Conservation (phyloP, 768 basidiomycete genomes). For the Boletus rubescentipes region DNA sequence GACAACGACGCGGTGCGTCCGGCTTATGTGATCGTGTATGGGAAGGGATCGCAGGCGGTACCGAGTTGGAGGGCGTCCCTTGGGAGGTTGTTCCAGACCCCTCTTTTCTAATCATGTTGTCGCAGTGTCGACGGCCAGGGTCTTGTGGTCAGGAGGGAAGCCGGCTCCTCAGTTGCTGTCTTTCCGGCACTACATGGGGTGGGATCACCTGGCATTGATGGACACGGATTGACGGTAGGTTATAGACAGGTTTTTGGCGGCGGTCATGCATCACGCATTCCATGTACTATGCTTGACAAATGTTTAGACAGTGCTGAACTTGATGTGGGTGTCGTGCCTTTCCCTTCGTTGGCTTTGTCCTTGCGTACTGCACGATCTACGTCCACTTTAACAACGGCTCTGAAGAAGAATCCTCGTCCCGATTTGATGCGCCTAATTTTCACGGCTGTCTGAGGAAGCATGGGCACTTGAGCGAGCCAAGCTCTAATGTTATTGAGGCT, state of each 20-base stretch:
- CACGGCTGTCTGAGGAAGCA: too few relatives aligned
- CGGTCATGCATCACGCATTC: too few relatives aligned
- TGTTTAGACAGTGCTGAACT: too few relatives aligned
- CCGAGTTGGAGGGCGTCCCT: conserved; percentile 1
- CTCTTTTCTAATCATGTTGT: neutral
- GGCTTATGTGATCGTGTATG: conserved; percentile 12
- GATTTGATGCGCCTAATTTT: too few relatives aligned
- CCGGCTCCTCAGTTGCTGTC: neutral
- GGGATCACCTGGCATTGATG: neutral
- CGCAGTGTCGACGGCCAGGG: neutral
- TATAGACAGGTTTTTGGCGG: neutral
- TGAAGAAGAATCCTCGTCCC: too few relatives aligned
- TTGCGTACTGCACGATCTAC: too few relatives aligned
- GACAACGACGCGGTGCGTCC: conserved; percentile 15
- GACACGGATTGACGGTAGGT: neutral
- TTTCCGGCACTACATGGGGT: neutral
- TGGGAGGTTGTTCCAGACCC: neutral
- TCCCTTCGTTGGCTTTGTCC: too few relatives aligned
- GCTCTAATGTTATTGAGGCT: too few relatives aligned
- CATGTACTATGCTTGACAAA: too few relatives aligned
- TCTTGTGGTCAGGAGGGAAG: neutral
- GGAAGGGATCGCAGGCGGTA: conserved; percentile 1
- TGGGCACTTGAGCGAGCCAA: too few relatives aligned
- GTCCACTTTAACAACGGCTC: too few relatives aligned
- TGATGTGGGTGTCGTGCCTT: too few relatives aligned